Base-by-base conservation (phyloP, 2,329 filamentous ascomycete species). In the Penicillium fuscoglaucum region DNA sequence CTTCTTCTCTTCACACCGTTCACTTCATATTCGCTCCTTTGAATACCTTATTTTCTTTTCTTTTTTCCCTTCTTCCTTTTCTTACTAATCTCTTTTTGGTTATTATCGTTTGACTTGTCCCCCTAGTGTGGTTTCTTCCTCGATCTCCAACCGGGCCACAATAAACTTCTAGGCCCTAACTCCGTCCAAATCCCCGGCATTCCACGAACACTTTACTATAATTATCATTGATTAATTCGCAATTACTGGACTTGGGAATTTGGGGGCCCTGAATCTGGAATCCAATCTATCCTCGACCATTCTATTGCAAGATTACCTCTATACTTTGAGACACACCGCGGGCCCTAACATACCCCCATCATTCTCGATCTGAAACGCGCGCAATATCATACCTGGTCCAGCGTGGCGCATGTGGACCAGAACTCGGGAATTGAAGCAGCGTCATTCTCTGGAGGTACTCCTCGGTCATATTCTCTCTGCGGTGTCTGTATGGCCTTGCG, bases 11-110 rank as follows among this genome's bases (percentile, higher is more conserved):
- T 49, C 43, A 59, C 46, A 61, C 61, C 41, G 52, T 64, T 58
- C 63, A 62, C 62, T 65, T 65, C 61, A 62, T 52, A 57, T 67
- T 66, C 59, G 63, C 62, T 69, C 67, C 62, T 68, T 65, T 67
- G 55, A 59, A 62, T 61, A 52, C 49, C 64, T 48, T 58, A 44
- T 59, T 59, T 55, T 58, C 50, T 61, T 45, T 33, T 63, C 35
- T 31, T 46, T 37, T 51, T 51, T 49, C 41, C 43, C 35, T 51
- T 53, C 55, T 54, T 43, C 45, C 29, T 37, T 52, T 46, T 46
- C 37, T 63, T 61, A 59, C 59, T 64, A 55, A 61, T 66, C 49
- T 60, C 37, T 52, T 63, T 52, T 35, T 55, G 52, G 45, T 60
- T 52, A 39, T 57, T 48, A 44, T 45, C 52, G 43, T 54, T 59